phyloP scores from a whole-genome alignment of 1,284 basidiomycete genomes.

The Neolentinus lepideus region DNA sequence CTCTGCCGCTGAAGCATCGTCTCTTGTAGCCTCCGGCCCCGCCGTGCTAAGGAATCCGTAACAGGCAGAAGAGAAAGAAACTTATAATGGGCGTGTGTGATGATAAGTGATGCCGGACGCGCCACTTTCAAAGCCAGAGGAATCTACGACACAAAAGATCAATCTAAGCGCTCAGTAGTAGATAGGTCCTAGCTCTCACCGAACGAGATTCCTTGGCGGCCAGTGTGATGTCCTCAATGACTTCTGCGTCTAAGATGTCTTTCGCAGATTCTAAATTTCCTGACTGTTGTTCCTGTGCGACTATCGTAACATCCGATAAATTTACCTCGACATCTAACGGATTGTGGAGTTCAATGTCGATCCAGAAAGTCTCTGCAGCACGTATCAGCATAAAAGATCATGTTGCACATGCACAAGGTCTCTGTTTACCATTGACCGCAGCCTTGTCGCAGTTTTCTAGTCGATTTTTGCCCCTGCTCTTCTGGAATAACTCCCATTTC shows the following conservation, averaged over 20 bases:
- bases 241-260: conserved; percentile 47
- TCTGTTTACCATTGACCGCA: conserved; percentile 46
- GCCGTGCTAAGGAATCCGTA: conserved; percentile 51
- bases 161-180: not conserved
- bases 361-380: conserved; percentile 62
- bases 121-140: conserved; percentile 52
- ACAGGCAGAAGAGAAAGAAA: conserved; percentile 63
- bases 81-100: conserved; percentile 51
- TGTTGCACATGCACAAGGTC: conserved; percentile 13
- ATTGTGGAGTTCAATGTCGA: conserved; percentile 63
- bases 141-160: conserved; percentile 33
- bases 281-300: conserved; percentile 32
- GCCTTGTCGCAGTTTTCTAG: conserved; percentile 51
- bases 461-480: conserved; percentile 39
- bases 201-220: conserved; percentile 50
- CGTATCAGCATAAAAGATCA: not conserved
- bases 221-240: conserved; percentile 49
- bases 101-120: conserved; percentile 40
- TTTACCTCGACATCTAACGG: conserved; percentile 65
- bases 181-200: conserved; percentile 28
- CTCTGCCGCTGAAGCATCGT: conserved; percentile 61
- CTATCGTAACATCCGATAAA: conserved; percentile 51
- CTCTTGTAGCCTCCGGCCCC: conserved; percentile 62
- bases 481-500: conserved; percentile 57
- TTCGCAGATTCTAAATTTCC: conserved; percentile 24